A percentile compares a stretch with the other conserved stretches of the same genome.
Conservation (phyloP, 805 yeast genomes). For the Candida andamanensis region DNA sequence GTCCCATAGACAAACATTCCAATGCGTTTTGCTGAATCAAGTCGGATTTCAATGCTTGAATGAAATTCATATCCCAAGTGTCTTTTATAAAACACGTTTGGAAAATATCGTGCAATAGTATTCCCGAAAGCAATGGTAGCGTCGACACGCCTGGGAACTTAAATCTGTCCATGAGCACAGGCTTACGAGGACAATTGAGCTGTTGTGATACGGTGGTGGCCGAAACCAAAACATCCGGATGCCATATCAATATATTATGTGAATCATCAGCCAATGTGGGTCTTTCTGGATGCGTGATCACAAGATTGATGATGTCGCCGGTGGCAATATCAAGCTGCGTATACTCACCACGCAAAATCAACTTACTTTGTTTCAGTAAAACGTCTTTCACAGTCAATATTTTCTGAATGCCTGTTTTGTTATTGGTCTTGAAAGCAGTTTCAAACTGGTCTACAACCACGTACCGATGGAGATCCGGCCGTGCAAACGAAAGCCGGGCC, state of each 20-base stretch:
- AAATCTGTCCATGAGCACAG: conserved; percentile 55
- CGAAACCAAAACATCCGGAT: conserved; percentile 78
- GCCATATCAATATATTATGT: conserved; percentile 64
- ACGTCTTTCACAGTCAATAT: conserved; percentile 49
- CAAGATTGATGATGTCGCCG: conserved; percentile 59
- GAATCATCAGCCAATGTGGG: conserved; percentile 49
- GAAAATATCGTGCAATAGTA: conserved; percentile 72
- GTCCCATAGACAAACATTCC: conserved; percentile 51
- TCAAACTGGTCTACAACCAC: conserved; percentile 34
- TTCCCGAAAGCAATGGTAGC: conserved; percentile 72
- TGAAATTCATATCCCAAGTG: conserved; percentile 31
- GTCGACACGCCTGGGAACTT: conserved; percentile 60
- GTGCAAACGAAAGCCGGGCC: conserved; percentile 40
- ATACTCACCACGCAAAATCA: conserved; percentile 63
- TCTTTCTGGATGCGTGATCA: conserved; percentile 38
- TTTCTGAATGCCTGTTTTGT: conserved; percentile 38
- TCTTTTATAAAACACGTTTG: conserved; percentile 48
- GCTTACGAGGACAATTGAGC: conserved; percentile 64
- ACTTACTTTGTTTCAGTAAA: conserved; percentile 24
- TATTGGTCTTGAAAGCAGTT: conserved; percentile 24
- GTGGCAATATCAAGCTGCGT: conserved; percentile 41
- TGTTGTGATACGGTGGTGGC: conserved; percentile 81
- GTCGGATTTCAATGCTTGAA: conserved; percentile 34
- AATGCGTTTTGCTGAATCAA: conserved; percentile 41
- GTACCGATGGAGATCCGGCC: conserved; percentile 45